Conservation (phyloP, 257 asterid genomes). For the Anisodus acutangulus region DNA sequence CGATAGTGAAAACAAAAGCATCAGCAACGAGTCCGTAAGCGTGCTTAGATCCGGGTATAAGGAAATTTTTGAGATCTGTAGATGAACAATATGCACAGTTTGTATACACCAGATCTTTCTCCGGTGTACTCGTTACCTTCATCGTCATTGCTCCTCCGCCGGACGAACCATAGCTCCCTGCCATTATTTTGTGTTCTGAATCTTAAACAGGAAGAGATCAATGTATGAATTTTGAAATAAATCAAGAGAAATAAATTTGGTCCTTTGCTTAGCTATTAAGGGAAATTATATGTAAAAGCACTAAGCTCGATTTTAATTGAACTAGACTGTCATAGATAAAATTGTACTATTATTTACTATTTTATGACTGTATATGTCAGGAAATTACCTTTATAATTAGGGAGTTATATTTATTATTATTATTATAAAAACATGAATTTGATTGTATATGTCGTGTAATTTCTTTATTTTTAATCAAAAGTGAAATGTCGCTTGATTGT, state of each 20-base stretch:
- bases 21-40: slow-evolving; percentile 70
- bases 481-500: no score
- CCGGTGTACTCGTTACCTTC: slow-evolving; percentile 85
- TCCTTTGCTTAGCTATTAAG: slow-evolving; percentile 10
- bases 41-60: slow-evolving; percentile 62
- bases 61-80: slow-evolving; percentile 69
- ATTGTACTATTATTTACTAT: no score
- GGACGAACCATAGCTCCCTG: slow-evolving; percentile 46
- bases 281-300: not conserved
- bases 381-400: no score
- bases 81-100: slow-evolving; percentile 81
- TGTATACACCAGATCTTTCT: slow-evolving; percentile 72
- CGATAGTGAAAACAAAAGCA: slow-evolving; percentile 67
- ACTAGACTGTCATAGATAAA: no score
- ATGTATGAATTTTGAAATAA: not conserved
- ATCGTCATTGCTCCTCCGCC: slow-evolving; percentile 44
- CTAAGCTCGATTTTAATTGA: no score
- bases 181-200: slow-evolving; percentile 42
- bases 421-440: no score
- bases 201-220: not conserved
- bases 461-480: no score
- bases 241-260: not conserved
- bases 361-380: no score
- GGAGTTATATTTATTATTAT: no score
- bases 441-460: no score